These are phyloP conservation scores for Leccinum disarticulatum DNA, from an alignment of 768 basidiomycete genomes.

Conservation along the genomic window DNA sequence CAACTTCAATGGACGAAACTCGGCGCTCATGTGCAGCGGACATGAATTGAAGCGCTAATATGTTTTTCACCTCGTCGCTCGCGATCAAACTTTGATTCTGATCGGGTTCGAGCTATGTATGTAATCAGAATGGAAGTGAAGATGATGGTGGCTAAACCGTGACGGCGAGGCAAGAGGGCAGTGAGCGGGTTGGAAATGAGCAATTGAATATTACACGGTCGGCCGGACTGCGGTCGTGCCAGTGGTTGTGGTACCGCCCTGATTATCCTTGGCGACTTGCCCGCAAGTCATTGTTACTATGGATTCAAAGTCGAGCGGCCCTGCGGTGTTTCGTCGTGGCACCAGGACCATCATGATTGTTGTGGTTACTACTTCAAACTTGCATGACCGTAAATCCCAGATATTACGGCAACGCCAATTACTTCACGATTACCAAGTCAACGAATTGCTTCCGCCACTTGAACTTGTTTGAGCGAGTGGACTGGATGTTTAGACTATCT, in stretches of 20 bases:
- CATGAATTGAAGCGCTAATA: background rate
- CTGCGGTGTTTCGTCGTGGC: background rate
- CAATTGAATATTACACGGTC: background rate
- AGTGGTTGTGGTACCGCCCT: background rate
- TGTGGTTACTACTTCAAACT: background rate
- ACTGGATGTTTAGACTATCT: constrained; percentile 10
- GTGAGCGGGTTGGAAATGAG: background rate
- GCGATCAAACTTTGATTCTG: background rate
- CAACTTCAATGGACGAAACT: constrained; percentile 1
- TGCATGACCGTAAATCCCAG: background rate
- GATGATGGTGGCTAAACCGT: background rate
- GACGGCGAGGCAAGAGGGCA: background rate
- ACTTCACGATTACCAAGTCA: background rate
- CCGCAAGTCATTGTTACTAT: background rate
- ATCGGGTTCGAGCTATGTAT: background rate
- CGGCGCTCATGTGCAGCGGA: background rate
- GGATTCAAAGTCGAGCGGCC: background rate
- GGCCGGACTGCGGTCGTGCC: background rate
- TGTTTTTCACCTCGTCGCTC: background rate
- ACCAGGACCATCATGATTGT: background rate
- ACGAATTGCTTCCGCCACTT: background rate
- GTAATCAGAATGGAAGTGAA: background rate
- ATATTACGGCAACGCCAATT: background rate
- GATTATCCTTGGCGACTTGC: background rate
- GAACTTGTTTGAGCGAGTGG: background rate